Evolutionary conservation across 768 basidiomycete species (phyloP), one percentile per base, ranked within the genome.

Genomic region (Mycena latifolia): DNA sequence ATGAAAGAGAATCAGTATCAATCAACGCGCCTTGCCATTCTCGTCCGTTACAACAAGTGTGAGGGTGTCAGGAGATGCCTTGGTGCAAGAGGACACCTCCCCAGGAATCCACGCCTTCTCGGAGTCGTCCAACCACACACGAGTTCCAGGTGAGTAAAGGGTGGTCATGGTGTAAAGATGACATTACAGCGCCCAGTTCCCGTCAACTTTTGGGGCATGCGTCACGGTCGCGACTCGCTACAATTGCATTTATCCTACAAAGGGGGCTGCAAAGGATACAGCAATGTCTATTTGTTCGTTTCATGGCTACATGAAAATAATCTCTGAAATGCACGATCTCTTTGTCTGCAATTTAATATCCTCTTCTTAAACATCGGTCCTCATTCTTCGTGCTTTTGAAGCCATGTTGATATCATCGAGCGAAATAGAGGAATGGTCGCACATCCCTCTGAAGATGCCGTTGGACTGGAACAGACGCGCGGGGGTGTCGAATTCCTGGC

Each of bases 41-140:
- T 96, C 96, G 78, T 97, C 95, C 71, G 88, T 80, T 77, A 96
- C 94, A 75, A 85, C 82, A 63, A 97, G 89, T 80, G 88, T 92
- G 81, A 97, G 89, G 73, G 84, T 77, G 73, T 94, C 93, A 79
- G 87, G 89, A 67, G 84, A 73, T 75, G 88, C 90, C 65, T 84
- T 83, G 48, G 66, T 59, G 67, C 88, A 88, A 35, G 84, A 81
- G 54, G 83, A 82, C 69, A 96, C 93, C 77, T 94, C 92, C 61
- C 91, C 95, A 43, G 93, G 93, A 70, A 96, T 85, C 96, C 96
- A 98, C 66, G 93, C 94, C 69, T 90, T 88, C 66, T 97, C 93
- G 78, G 92, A 94, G 83, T 96, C 94, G 64, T 94, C 88, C 74
- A 96, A 93, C 94, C 92, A 94, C 74, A 94, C 93, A 70, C 91